These are phyloP conservation scores for Tranzscheliella williamsii DNA, from an alignment of 1,284 basidiomycete genomes.

Conservation along the genomic window DNA sequence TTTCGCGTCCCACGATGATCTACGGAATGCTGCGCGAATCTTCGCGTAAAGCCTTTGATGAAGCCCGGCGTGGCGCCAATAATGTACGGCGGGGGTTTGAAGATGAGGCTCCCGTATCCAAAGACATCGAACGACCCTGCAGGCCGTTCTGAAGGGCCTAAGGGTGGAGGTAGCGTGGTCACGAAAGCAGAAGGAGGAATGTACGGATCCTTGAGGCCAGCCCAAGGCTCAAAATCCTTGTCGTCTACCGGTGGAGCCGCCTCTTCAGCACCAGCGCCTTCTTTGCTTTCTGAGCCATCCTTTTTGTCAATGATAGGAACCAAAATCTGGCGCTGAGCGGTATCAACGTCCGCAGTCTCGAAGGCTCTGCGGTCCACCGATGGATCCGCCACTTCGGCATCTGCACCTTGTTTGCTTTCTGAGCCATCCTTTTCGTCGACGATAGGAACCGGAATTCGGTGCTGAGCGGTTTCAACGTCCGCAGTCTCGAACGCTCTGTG, in stretches of 20 bases:
- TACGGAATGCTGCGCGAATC: conserved; percentile 83
- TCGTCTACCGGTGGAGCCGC: neutral
- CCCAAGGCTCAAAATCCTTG: conserved; percentile 18
- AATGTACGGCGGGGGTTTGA: conserved; percentile 59
- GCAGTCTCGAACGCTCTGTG: conserved; percentile 2
- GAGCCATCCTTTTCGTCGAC: neutral
- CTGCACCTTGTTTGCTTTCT: conserved; percentile 1
- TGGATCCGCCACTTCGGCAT: conserved; percentile 10
- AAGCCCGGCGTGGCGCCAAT: conserved; percentile 68
- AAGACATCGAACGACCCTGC: conserved; percentile 54
- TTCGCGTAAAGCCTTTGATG: conserved; percentile 79
- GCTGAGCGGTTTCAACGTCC: too few species aligned
- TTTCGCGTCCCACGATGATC: conserved; percentile 68
- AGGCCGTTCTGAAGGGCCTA: conserved; percentile 26
- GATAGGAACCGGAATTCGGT: neutral
- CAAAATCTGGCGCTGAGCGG: neutral
- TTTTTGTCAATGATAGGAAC: neutral
- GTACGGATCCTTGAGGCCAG: conserved; percentile 16
- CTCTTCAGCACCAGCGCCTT: neutral
- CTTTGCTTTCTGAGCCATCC: neutral
- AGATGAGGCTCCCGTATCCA: conserved; percentile 58
- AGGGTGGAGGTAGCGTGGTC: conserved; percentile 11
- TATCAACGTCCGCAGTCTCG: conserved; percentile 1
- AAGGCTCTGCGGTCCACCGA: neutral
- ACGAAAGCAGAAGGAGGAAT: conserved; percentile 33